Evolutionary conservation across 2,329 filamentous ascomycete species (phyloP).

Genomic region (Sclerotinia trifoliorum): DNA sequence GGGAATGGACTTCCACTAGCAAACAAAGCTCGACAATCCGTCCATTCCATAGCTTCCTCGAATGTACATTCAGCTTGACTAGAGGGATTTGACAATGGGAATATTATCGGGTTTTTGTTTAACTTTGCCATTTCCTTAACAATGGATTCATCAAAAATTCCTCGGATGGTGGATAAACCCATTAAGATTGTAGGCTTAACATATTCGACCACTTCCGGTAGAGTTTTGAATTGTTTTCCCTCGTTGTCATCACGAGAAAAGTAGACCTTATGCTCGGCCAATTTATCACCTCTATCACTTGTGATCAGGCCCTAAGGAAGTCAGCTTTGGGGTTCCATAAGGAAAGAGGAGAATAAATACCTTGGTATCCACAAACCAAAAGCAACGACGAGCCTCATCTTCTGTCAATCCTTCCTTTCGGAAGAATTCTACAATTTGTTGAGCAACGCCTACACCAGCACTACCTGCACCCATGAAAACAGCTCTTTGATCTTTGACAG

Average conservation of each 20-base stretch:
- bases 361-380: conserved; percentile 70
- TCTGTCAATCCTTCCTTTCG: conserved; percentile 65
- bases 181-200: conserved; percentile 80
- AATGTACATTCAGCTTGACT: conserved; percentile 79
- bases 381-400: conserved; percentile 65
- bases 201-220: conserved; percentile 64
- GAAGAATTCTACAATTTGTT: conserved; percentile 76
- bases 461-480: conserved; percentile 79
- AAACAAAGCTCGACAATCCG: conserved; percentile 70
- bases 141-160: conserved; percentile 71
- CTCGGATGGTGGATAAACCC: conserved; percentile 76
- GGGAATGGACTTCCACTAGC: conserved; percentile 85
- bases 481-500: conserved; percentile 66
- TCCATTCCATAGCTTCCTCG: conserved; percentile 73
- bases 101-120: conserved; percentile 67
- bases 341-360: conserved; percentile 22
- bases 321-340: conserved; percentile 7
- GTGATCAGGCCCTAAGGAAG: conserved; percentile 62
- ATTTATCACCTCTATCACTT: conserved; percentile 66
- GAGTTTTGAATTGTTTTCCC: conserved; percentile 51
- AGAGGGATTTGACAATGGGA: conserved; percentile 84
- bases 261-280: conserved; percentile 60
- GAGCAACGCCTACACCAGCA: conserved; percentile 81
- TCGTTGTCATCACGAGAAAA: conserved; percentile 42
- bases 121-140: conserved; percentile 73